phyloP scores from a whole-genome alignment of 495 filamentous ascomycete species.

The Jackrogersella minutella region DNA sequence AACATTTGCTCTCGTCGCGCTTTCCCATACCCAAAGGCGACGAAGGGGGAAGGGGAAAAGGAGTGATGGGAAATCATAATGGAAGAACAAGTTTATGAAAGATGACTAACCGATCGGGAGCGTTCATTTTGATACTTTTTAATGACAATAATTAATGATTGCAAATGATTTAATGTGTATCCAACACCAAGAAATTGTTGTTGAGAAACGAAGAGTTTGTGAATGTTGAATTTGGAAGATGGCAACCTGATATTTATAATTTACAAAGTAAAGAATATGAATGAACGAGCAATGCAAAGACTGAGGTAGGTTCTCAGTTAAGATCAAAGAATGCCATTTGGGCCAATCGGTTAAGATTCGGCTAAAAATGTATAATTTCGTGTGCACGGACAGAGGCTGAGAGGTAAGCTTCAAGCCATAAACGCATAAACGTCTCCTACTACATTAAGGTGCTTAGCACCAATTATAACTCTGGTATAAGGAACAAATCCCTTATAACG shows the following conservation, averaged over 20 bases:
- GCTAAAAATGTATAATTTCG: neutral
- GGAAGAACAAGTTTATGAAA: conserved; percentile 3
- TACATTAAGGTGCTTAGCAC: too few species aligned
- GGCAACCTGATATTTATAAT: conserved; percentile 1
- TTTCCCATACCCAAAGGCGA: neutral
- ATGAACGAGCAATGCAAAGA: neutral
- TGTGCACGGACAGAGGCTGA: too few species aligned
- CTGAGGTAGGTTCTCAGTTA: neutral
- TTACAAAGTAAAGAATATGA: neutral
- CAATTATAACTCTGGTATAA: too few species aligned
- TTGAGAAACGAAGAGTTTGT: neutral
- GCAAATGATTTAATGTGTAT: neutral
- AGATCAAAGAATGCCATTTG: conserved; percentile 13
- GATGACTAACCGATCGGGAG: conserved; percentile 69
- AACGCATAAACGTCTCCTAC: too few species aligned
- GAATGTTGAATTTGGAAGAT: neutral
- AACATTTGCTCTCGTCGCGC: neutral
- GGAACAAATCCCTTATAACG: too few species aligned
- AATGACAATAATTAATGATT: neutral
- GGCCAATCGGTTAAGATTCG: conserved; percentile 25
- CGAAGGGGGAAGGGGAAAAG: neutral
- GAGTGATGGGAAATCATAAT: neutral
- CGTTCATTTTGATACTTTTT: conserved; percentile 65
- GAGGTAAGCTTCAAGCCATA: too few species aligned
- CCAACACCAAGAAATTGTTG: neutral